Evolutionary conservation across 129 eudicot species (phyloP).

Genomic region (Centrapalus pauciflorus): DNA sequence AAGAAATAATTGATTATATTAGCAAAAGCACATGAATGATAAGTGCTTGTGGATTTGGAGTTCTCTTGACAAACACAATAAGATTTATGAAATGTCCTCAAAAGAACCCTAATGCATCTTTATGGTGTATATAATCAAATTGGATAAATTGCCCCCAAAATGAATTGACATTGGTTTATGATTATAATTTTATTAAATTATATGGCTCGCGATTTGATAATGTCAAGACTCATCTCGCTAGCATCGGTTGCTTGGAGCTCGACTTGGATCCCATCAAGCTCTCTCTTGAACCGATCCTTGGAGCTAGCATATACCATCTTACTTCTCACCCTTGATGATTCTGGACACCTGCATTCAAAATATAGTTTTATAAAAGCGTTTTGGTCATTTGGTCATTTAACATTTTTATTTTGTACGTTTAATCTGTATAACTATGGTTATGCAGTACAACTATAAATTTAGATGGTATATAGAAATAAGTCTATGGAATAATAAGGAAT

Average conservation of each 20-base stretch:
- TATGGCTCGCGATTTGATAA: constrained; percentile 34
- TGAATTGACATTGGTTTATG: background rate
- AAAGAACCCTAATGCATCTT: background rate
- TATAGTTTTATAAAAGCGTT: background rate
- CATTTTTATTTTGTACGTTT: background rate
- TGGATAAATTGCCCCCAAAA: constrained; percentile 12
- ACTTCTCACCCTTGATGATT: constrained; percentile 46
- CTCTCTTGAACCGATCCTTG: constrained; percentile 46
- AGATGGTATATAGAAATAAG: no score
- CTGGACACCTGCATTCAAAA: constrained; percentile 34
- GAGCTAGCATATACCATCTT: constrained; percentile 51
- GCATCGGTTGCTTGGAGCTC: constrained; percentile 51
- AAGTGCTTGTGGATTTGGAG: background rate
- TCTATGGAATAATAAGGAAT: no score
- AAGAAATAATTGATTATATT: background rate
- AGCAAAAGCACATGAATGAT: background rate
- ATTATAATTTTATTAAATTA: constrained; percentile 2
- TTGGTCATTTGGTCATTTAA: background rate
- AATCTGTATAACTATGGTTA: background rate
- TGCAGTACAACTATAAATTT: no score
- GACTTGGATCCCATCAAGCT: constrained; percentile 46
- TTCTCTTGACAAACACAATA: constrained; percentile 10
- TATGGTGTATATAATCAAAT: background rate
- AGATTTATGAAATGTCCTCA: background rate
- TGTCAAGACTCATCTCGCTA: constrained; percentile 44